phyloP scores from a whole-genome alignment of 768 basidiomycete genomes.

The Thelephora ganbajun region DNA sequence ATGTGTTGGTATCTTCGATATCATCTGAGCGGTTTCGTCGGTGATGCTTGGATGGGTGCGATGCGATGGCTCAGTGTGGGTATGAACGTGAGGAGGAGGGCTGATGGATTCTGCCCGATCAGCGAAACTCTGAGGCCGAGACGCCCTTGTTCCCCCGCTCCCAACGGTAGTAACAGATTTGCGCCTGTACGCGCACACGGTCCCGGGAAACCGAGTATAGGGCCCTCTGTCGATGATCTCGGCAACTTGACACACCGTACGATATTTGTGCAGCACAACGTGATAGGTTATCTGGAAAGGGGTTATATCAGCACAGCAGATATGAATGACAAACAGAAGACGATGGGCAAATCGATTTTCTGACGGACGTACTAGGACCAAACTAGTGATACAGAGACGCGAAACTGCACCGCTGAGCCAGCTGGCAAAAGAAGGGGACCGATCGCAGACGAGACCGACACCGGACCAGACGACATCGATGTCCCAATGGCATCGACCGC shows the following conservation, averaged over 20 bases:
- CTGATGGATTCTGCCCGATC: no score
- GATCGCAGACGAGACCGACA: constrained; percentile 14
- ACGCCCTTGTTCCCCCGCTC: no score
- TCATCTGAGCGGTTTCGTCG: not conserved
- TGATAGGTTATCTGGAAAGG: constrained; percentile 12
- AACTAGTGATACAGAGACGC: constrained; percentile 38
- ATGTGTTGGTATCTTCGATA: not conserved
- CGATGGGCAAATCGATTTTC: not conserved
- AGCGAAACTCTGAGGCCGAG: no score
- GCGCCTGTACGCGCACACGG: no score
- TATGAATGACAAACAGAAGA: not conserved
- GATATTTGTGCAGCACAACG: constrained; percentile 13
- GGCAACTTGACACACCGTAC: not conserved
- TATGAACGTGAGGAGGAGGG: not conserved
- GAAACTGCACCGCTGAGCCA: constrained; percentile 43
- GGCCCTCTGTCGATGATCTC: not conserved
- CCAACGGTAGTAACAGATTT: no score
- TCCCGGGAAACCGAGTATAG: not conserved
- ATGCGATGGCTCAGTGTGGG: not conserved
- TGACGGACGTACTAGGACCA: constrained; percentile 34
- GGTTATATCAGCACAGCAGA: not conserved
- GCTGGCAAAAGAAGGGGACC: constrained; percentile 25
- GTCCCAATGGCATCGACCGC: constrained; percentile 43
- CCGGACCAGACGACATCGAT: constrained; percentile 56
- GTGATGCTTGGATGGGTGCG: not conserved